Conservation (phyloP, 371 early-diverging fungal genomes). For the Chytridiales sp. region DNA sequence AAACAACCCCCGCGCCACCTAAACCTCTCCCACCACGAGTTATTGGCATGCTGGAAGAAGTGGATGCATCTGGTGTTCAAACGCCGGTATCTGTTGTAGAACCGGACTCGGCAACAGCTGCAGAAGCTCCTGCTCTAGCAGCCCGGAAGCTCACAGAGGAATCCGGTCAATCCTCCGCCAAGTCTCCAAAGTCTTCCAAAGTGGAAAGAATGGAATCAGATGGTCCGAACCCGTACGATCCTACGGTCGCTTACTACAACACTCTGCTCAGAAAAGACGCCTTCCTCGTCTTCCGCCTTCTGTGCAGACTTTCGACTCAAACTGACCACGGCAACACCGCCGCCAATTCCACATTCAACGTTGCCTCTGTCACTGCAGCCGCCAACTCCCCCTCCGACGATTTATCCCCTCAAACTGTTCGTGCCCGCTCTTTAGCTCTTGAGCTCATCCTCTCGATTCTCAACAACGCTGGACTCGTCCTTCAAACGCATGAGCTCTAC, state of each 20-base stretch:
- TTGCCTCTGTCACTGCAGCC: conserved; percentile 24
- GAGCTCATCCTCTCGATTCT: conserved; percentile 63
- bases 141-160: too few species aligned
- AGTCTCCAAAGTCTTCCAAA: too few species aligned
- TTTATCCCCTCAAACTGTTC: conserved; percentile 30
- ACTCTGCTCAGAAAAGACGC: conserved; percentile 63
- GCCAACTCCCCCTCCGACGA: conserved; percentile 33
- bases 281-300: conserved; percentile 82
- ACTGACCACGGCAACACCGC: conserved; percentile 25
- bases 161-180: too few species aligned
- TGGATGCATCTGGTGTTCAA: too few species aligned
- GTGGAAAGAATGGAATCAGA: too few species aligned
- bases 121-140: too few species aligned
- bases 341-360: conserved; percentile 23
- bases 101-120: too few species aligned
- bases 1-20: too few species aligned
- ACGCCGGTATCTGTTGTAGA: too few species aligned
- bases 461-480: conserved; percentile 60
- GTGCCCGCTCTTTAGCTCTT: conserved; percentile 49
- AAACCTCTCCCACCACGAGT: too few species aligned
- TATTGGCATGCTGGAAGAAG: too few species aligned
- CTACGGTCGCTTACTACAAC: conserved; percentile 43
- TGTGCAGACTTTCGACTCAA: conserved; percentile 83
- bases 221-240: conserved; percentile 42
- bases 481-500: conserved; percentile 53